phyloP scores from a whole-genome alignment of 1,284 basidiomycete species.

The Apiotrichum domesticum region DNA sequence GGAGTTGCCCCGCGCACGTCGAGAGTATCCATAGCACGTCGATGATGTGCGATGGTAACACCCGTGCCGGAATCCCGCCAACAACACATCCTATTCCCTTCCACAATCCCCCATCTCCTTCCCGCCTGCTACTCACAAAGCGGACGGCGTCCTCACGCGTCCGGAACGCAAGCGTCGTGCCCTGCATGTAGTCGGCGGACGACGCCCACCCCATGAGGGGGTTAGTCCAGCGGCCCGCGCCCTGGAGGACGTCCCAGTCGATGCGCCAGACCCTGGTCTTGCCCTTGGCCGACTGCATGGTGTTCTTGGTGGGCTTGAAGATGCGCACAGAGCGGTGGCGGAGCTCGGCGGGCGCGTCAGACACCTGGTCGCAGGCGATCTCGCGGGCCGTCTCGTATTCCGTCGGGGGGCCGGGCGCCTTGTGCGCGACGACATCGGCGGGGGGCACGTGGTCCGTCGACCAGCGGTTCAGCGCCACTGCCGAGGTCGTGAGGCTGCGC shows the following conservation, averaged over 20 bases:
- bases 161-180: slow-evolving; percentile 77
- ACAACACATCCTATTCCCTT: not conserved
- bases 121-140: slow-evolving; percentile 51
- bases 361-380: slow-evolving; percentile 41
- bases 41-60: no score
- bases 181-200: slow-evolving; percentile 96
- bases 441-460: slow-evolving; percentile 13
- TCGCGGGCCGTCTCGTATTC: slow-evolving; percentile 23
- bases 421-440: slow-evolving; percentile 22
- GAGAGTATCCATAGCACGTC: no score
- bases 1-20: no score
- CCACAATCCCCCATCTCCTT: not conserved
- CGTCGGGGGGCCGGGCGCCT: slow-evolving; percentile 19
- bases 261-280: slow-evolving; percentile 88
- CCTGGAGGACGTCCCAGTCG: slow-evolving; percentile 87
- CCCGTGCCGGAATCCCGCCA: no score
- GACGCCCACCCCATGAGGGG: slow-evolving; percentile 97
- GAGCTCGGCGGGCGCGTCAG: slow-evolving; percentile 44
- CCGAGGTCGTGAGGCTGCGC: slow-evolving; percentile 3
- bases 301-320: slow-evolving; percentile 87
- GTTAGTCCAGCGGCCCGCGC: slow-evolving; percentile 93
- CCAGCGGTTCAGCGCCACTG: slow-evolving; percentile 1
- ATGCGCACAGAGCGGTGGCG: slow-evolving; percentile 61
- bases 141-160: slow-evolving; percentile 88
- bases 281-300: slow-evolving; percentile 86